Percentiles rank a stretch among this genome's conserved stretches.
phyloP scores from a whole-genome alignment of 2,329 filamentous ascomycete species.

The Fusarium floridanum region DNA sequence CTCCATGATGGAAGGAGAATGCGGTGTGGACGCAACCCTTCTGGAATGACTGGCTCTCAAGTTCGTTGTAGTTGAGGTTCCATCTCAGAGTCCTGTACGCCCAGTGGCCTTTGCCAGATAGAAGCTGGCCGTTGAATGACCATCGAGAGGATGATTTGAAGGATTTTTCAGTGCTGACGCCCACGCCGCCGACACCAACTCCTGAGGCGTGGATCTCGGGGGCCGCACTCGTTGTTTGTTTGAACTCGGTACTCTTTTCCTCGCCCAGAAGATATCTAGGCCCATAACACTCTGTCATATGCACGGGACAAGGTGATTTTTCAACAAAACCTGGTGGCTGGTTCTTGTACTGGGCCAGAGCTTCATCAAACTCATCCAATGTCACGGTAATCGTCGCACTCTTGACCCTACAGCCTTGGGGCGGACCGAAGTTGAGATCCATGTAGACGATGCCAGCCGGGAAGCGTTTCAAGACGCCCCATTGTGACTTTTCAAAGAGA shows the following conservation, averaged over 20 bases:
- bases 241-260: neutral
- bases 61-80: neutral
- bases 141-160: neutral
- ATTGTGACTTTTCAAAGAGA: constrained; percentile 1
- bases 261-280: neutral
- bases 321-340: too few relatives aligned
- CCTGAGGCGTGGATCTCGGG: neutral
- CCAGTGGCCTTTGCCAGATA: neutral
- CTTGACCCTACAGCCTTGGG: neutral
- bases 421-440: neutral
- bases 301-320: constrained; percentile 1
- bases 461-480: neutral
- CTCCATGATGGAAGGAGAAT: neutral
- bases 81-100: neutral
- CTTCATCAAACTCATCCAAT: too few relatives aligned
- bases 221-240: neutral
- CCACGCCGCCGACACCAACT: neutral
- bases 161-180: neutral
- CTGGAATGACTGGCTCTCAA: neutral
- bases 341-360: too few relatives aligned
- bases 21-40: neutral
- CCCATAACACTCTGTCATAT: neutral
- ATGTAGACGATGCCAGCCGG: neutral
- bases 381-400: neutral
- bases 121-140: neutral